A percentile compares a stretch with the other conserved stretches of the same genome.
Conservation (phyloP, 139 green algal species). For the Tetradesmus obliquus region DNA sequence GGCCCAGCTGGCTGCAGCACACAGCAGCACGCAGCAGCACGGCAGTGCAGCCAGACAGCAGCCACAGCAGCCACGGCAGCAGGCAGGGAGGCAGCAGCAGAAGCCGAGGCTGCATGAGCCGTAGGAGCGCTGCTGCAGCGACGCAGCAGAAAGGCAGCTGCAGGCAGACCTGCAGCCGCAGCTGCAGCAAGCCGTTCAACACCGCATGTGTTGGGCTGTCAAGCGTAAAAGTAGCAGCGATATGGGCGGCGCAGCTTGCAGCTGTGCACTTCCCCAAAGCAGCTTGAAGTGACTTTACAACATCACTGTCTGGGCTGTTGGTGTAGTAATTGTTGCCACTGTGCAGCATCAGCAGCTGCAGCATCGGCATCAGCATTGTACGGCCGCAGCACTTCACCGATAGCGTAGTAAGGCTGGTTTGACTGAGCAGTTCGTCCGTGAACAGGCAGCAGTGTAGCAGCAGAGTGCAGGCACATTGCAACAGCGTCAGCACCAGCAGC, state of each 20-base stretch:
- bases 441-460: no score
- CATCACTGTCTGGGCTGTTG: no score
- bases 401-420: no score
- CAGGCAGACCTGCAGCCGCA: no score
- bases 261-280: no score
- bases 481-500: neutral
- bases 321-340: no score
- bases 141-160: neutral
- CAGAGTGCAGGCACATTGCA: neutral
- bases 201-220: neutral
- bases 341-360: neutral
- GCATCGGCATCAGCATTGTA: no score
- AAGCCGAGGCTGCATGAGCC: neutral
- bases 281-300: no score
- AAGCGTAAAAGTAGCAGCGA: neutral
- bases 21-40: slow-evolving; percentile 1
- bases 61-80: neutral
- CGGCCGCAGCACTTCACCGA: no score
- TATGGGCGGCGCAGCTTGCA: neutral
- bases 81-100: neutral
- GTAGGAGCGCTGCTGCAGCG: neutral
- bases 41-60: neutral
- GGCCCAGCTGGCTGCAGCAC: slow-evolving; percentile 8
- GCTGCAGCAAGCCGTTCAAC: neutral
- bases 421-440: no score